phyloP scores from a whole-genome alignment of 164 flowering plant genomes.

The Chimonanthus praecox region DNA sequence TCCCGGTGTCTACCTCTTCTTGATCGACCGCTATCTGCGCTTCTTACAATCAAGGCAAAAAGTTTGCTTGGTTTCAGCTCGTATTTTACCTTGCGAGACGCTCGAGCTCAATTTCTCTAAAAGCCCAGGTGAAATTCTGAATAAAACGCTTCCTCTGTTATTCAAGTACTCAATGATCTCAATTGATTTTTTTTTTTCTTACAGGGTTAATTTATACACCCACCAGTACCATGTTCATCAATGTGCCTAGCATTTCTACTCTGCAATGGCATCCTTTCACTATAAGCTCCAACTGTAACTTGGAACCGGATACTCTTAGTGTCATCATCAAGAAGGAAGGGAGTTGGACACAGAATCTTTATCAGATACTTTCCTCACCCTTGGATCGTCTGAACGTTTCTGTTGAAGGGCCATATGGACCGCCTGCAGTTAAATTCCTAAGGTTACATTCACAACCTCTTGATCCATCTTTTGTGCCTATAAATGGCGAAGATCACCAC shows the following conservation, averaged over 20 bases:
- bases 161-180: background rate
- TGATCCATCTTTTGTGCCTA: too few relatives aligned
- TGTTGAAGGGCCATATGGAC: conserved; percentile 92
- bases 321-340: conserved; percentile 52
- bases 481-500: too few relatives aligned
- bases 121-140: conserved; percentile 33
- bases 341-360: conserved; percentile 61
- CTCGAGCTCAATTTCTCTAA: conserved; percentile 82
- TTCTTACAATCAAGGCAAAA: conserved; percentile 60
- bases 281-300: conserved; percentile 41
- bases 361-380: conserved; percentile 39
- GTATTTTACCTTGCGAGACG: conserved; percentile 55
- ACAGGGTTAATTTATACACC: conserved; percentile 54
- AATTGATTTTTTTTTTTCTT: background rate
- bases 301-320: conserved; percentile 61
- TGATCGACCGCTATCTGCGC: conserved; percentile 72
- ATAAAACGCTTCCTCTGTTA: background rate
- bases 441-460: conserved; percentile 27
- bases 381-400: conserved; percentile 53
- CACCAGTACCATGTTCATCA: conserved; percentile 49
- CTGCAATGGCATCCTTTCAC: conserved; percentile 89
- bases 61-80: conserved; percentile 55
- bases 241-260: conserved; percentile 60
- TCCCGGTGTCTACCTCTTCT: conserved; percentile 82
- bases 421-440: conserved; percentile 47